phyloP scores from a whole-genome alignment of 2,329 filamentous ascomycete species.

The Fusarium sp. region DNA sequence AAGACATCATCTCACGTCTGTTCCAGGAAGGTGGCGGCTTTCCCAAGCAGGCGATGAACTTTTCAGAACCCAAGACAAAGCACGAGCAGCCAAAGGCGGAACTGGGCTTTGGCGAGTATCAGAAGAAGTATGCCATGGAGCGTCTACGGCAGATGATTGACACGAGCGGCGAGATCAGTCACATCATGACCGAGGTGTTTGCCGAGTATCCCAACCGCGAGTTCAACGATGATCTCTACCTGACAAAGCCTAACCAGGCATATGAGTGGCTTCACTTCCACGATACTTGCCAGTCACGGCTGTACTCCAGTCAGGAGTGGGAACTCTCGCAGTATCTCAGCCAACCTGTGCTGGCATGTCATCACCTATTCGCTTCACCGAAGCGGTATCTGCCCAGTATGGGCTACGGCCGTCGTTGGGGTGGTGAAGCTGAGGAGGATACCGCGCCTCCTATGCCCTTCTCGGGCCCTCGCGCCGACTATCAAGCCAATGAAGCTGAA shows the following conservation, averaged over 20 bases:
- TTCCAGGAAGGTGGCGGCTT: constrained; percentile 86
- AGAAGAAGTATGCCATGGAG: constrained; percentile 78
- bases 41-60: constrained; percentile 65
- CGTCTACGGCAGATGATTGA: constrained; percentile 81
- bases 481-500: constrained; percentile 80
- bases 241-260: constrained; percentile 86
- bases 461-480: constrained; percentile 84
- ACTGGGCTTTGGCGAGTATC: constrained; percentile 78
- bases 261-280: constrained; percentile 98
- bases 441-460: constrained; percentile 75
- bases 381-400: constrained; percentile 59
- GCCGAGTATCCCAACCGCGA: constrained; percentile 86
- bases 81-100: constrained; percentile 69
- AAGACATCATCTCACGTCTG: constrained; percentile 81
- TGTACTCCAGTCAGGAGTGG: constrained; percentile 92
- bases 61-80: constrained; percentile 55
- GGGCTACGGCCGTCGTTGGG: constrained; percentile 59
- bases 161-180: constrained; percentile 81
- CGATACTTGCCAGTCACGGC: constrained; percentile 80
- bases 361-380: constrained; percentile 87
- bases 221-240: constrained; percentile 91
- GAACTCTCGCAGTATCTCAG: constrained; percentile 89
- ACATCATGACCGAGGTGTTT: constrained; percentile 86
- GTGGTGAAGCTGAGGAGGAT: constrained; percentile 58
- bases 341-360: constrained; percentile 88